A percentile compares a stretch with the other conserved stretches of the same genome.
Evolutionary conservation across 371 early-diverging fungal species (phyloP).

Genomic region (Lichtheimia hyalospora): DNA sequence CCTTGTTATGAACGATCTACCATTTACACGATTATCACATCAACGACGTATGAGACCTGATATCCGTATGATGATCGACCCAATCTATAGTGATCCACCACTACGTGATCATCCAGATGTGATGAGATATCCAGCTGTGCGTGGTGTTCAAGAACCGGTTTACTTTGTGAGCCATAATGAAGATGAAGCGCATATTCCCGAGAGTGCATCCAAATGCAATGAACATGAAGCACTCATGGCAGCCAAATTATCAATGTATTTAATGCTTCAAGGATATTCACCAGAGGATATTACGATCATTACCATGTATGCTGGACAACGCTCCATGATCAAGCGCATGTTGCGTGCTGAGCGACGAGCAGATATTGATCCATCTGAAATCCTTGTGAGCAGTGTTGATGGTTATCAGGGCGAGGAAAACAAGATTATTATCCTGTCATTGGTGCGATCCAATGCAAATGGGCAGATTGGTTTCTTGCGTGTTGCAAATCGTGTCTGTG

Average conservation of each 20-base stretch:
- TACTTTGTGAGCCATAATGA: conserved; percentile 58
- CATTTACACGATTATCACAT: conserved; percentile 50
- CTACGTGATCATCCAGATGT: conserved; percentile 55
- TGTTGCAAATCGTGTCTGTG: conserved; percentile 74
- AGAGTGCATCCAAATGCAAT: conserved; percentile 59
- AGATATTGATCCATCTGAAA: conserved; percentile 22
- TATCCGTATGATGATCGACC: conserved; percentile 58
- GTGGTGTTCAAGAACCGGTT: conserved; percentile 59
- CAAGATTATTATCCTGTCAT: conserved; percentile 72
- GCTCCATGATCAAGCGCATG: conserved; percentile 33
- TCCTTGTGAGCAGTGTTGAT: conserved; percentile 73
- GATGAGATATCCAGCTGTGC: conserved; percentile 43
- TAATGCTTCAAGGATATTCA: conserved; percentile 55
- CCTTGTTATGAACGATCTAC: conserved; percentile 51
- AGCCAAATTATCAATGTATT: conserved; percentile 49
- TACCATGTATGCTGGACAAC: conserved; percentile 66
- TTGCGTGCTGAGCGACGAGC: conserved; percentile 35
- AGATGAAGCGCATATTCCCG: conserved; percentile 38
- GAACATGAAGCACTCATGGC: conserved; percentile 62
- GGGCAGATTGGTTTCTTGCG: conserved; percentile 77
- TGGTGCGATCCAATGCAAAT: conserved; percentile 61
- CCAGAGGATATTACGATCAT: conserved; percentile 56
- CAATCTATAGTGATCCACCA: conserved; percentile 53
- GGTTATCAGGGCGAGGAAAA: conserved; percentile 81
- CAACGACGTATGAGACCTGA: conserved; percentile 80